A percentile compares a stretch with the other conserved stretches of the same genome.
These are phyloP conservation scores for Malassezia japonica DNA, from an alignment of 1,284 basidiomycete genomes.

Conservation along the genomic window DNA sequence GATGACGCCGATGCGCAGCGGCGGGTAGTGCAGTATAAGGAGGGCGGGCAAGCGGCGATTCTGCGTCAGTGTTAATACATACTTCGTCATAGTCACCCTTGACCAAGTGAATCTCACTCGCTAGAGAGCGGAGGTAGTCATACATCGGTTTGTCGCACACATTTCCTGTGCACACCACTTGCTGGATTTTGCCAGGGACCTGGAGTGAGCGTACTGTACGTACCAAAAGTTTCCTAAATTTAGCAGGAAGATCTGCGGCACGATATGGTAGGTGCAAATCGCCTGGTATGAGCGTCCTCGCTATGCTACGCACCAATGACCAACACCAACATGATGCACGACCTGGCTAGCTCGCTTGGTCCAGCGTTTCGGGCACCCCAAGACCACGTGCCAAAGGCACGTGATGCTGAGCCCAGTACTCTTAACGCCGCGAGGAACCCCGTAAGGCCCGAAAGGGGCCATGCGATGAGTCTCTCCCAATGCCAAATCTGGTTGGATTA, in stretches of 20 bases:
- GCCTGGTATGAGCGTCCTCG: slow-evolving; percentile 9
- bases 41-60: slow-evolving; percentile 69
- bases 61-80: slow-evolving; percentile 48
- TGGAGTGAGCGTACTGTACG: neutral
- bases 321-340: slow-evolving; percentile 33
- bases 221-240: slow-evolving; percentile 91
- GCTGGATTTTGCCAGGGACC: slow-evolving; percentile 84
- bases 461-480: too few species aligned
- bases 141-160: slow-evolving; percentile 94
- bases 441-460: too few species aligned
- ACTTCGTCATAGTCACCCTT: slow-evolving; percentile 94
- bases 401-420: too few species aligned
- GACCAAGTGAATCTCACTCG: slow-evolving; percentile 85
- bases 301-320: slow-evolving; percentile 25
- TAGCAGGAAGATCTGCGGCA: slow-evolving; percentile 77
- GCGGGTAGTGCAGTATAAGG: slow-evolving; percentile 68
- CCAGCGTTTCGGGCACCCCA: too few species aligned
- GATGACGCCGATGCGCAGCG: slow-evolving; percentile 83
- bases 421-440: too few species aligned
- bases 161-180: slow-evolving; percentile 95
- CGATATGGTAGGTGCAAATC: slow-evolving; percentile 44
- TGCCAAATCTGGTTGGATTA: too few species aligned
- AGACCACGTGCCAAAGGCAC: too few species aligned
- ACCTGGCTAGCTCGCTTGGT: too few species aligned
- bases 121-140: slow-evolving; percentile 91